Evolutionary conservation across 768 basidiomycete genomes (phyloP).

Genomic region (Suillus sp.): DNA sequence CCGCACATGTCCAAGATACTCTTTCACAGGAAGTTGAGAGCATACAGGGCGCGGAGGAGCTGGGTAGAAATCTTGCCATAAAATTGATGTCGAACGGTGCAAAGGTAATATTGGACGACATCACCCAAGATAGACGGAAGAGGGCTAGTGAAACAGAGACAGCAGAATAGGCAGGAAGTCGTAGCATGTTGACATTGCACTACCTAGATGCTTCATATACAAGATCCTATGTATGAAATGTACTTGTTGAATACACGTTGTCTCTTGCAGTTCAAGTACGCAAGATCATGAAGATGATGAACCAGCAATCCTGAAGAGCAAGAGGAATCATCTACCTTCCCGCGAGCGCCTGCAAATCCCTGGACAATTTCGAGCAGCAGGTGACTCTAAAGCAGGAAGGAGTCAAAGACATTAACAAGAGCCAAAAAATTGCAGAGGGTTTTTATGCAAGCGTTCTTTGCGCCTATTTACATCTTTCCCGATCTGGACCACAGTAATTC

Average conservation of each 20-base stretch:
- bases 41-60: constrained; percentile 60
- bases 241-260: not conserved
- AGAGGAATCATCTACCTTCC: constrained; percentile 54
- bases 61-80: constrained; percentile 69
- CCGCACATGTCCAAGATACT: constrained; percentile 67
- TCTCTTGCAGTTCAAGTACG: constrained; percentile 15
- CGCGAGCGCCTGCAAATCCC: constrained; percentile 67
- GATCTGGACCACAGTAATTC: constrained; percentile 14
- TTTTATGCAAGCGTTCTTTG: constrained; percentile 41
- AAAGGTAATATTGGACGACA: constrained; percentile 77
- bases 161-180: constrained; percentile 17
- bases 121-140: constrained; percentile 65
- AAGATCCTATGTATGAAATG: not conserved
- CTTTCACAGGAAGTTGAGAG: constrained; percentile 52
- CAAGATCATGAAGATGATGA: constrained; percentile 7
- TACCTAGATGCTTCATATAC: not conserved
- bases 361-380: constrained; percentile 46
- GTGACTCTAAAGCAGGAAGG: constrained; percentile 75
- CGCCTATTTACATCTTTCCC: constrained; percentile 33
- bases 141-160: constrained; percentile 44
- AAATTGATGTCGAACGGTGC: constrained; percentile 72
- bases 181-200: not conserved
- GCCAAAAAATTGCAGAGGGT: constrained; percentile 15
- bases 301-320: constrained; percentile 25
- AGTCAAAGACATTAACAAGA: constrained; percentile 39